Evolutionary conservation across 2,329 filamentous ascomycete genomes (phyloP).

Genomic region (Scleromitrula shiraiana): DNA sequence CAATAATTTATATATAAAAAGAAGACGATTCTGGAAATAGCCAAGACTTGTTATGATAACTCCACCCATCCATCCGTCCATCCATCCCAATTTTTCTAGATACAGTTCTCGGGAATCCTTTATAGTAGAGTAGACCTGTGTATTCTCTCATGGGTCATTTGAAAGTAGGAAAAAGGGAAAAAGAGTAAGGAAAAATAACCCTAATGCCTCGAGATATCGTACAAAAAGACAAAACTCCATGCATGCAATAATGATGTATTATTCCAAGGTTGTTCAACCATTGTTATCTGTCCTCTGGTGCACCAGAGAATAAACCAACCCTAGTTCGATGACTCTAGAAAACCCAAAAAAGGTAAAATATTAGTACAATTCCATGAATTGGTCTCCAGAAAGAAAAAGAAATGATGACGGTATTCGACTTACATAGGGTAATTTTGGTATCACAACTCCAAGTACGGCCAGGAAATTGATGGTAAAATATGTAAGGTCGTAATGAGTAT

Average conservation of each 20-base stretch:
- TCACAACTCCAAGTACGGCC: conserved; percentile 84
- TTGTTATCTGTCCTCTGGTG: conserved; percentile 49
- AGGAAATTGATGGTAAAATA: conserved; percentile 98
- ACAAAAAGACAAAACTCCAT: conserved; percentile 22
- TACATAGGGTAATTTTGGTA: conserved; percentile 93
- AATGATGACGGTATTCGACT: too few species aligned
- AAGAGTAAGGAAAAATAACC: too few species aligned
- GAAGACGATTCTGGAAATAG: conserved; percentile 14
- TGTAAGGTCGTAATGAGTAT: conserved; percentile 94
- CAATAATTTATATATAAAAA: background rate
- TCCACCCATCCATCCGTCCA: too few species aligned
- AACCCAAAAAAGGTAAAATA: background rate
- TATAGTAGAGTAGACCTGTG: conserved; percentile 18
- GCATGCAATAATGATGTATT: conserved; percentile 15
- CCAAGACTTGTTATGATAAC: conserved; percentile 19
- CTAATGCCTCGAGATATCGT: conserved; percentile 26
- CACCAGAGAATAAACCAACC: conserved; percentile 64
- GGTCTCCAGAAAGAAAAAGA: too few species aligned
- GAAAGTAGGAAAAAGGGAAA: conserved; percentile 15
- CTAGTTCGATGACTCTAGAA: conserved; percentile 67
- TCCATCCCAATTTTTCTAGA: conserved; percentile 23
- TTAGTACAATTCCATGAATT: background rate
- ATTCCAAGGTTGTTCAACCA: conserved; percentile 4
- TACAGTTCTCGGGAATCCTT: conserved; percentile 23
- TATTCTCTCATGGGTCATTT: conserved; percentile 21